phyloP scores from a whole-genome alignment of 768 basidiomycete genomes.

The Suillus subaureus region DNA sequence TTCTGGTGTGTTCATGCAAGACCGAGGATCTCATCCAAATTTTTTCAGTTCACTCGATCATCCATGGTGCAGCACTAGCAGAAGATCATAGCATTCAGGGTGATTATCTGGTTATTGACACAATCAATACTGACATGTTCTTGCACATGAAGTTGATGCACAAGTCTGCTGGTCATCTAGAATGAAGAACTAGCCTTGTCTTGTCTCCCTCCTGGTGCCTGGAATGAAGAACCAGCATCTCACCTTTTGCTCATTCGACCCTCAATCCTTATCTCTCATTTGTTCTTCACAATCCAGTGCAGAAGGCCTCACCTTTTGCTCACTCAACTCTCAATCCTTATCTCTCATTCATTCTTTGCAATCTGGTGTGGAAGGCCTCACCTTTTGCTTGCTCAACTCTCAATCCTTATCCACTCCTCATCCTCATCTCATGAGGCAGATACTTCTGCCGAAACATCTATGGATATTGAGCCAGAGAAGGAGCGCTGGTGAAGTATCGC shows the following conservation, averaged over 20 bases:
- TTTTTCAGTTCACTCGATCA: constrained; percentile 32
- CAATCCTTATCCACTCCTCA: too few species aligned
- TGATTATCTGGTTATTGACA: constrained; percentile 31
- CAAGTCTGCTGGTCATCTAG: neutral
- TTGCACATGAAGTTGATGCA: too few species aligned
- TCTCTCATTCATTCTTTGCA: too few species aligned
- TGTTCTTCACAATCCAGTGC: too few species aligned
- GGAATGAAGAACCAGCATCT: neutral
- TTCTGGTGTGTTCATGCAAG: constrained; percentile 20
- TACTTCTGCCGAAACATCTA: too few species aligned
- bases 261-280: neutral
- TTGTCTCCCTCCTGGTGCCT: neutral
- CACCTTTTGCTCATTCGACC: neutral
- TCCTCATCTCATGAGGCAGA: too few species aligned
- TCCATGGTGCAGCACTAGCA: constrained; percentile 29
- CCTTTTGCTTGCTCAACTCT: too few species aligned
- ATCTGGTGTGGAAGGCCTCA: too few species aligned
- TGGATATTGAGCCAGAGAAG: too few species aligned
- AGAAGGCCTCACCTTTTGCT: too few species aligned
- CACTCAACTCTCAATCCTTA: too few species aligned
- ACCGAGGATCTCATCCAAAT: constrained; percentile 13
- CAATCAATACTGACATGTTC: constrained; percentile 30
- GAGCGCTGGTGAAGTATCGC: too few species aligned
- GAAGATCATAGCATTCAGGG: constrained; percentile 19
- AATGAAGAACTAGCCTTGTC: neutral